These are phyloP conservation scores for Rosa lucieae DNA, from an alignment of 306 rosid genomes.

Conservation along the genomic window DNA sequence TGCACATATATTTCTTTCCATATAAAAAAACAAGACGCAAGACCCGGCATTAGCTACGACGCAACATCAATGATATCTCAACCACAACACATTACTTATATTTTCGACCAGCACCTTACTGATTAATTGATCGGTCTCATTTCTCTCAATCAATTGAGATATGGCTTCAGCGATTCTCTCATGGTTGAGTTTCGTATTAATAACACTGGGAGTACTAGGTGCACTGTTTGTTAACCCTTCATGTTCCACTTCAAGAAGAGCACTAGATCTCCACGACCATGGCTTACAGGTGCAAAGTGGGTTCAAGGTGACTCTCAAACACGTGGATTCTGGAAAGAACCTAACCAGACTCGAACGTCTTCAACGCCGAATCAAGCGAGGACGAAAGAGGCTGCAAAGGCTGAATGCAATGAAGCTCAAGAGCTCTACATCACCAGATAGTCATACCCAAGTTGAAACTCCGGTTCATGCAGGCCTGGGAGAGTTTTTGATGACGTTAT, in stretches of 20 bases:
- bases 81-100: conserved; percentile 1
- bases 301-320: conserved; percentile 54
- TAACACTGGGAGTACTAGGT: conserved; percentile 13
- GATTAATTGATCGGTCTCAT: background rate
- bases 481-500: conserved; percentile 62
- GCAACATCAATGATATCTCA: background rate
- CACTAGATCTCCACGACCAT: conserved; percentile 11
- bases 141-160: background rate
- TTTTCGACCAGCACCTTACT: background rate
- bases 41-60: background rate
- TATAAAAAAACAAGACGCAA: background rate
- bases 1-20: background rate
- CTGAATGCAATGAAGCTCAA: conserved; percentile 44
- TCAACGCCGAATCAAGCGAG: conserved; percentile 54
- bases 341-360: conserved; percentile 69
- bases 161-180: conserved; percentile 6
- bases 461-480: conserved; percentile 66
- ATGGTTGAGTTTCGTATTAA: background rate
- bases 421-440: background rate
- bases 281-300: conserved; percentile 20
- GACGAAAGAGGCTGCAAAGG: conserved; percentile 48
- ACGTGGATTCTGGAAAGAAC: conserved; percentile 64
- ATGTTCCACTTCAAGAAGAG: conserved; percentile 45
- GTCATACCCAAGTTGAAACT: conserved; percentile 27
- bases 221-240: conserved; percentile 36